Evolutionary conservation across 2,329 filamentous ascomycete genomes (phyloP).

Genomic region (Erysiphe pisi): DNA sequence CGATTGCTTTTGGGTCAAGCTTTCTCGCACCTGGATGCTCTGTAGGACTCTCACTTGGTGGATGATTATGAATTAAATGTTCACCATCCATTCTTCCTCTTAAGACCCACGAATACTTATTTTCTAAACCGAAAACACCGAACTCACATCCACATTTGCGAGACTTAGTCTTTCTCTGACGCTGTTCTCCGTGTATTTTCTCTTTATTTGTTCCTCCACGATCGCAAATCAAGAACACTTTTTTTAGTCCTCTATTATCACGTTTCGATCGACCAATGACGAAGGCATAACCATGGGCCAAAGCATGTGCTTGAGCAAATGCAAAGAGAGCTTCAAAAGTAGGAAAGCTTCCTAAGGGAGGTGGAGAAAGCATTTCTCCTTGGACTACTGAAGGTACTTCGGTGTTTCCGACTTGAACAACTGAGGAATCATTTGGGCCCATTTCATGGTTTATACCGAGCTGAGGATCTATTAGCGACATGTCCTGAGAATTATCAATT

Average conservation of each 20-base stretch:
- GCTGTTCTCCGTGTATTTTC: slow-evolving; percentile 36
- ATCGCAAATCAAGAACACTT: slow-evolving; percentile 57
- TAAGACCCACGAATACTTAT: slow-evolving; percentile 56
- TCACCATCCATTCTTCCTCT: slow-evolving; percentile 50
- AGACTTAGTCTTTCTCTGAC: slow-evolving; percentile 54
- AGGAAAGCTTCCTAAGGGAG: slow-evolving; percentile 53
- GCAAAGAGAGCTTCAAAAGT: slow-evolving; percentile 56
- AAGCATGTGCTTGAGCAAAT: slow-evolving; percentile 53
- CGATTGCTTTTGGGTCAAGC: slow-evolving; percentile 56
- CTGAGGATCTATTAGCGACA: slow-evolving; percentile 37
- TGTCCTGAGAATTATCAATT: slow-evolving; percentile 33
- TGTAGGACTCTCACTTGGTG: slow-evolving; percentile 55
- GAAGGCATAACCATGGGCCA: slow-evolving; percentile 56
- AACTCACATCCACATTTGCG: slow-evolving; percentile 59
- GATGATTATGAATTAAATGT: slow-evolving; percentile 54
- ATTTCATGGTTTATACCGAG: slow-evolving; percentile 35
- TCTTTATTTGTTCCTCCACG: slow-evolving; percentile 54
- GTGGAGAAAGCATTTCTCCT: slow-evolving; percentile 37
- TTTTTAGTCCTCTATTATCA: slow-evolving; percentile 56
- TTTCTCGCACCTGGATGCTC: slow-evolving; percentile 56
- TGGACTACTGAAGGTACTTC: slow-evolving; percentile 30
- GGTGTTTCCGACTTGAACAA: slow-evolving; percentile 28
- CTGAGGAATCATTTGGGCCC: slow-evolving; percentile 31
- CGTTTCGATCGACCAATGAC: slow-evolving; percentile 55
- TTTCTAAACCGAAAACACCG: slow-evolving; percentile 59